phyloP scores from a whole-genome alignment of 2,329 filamentous ascomycete species.

The Bipolaris oryzae region DNA sequence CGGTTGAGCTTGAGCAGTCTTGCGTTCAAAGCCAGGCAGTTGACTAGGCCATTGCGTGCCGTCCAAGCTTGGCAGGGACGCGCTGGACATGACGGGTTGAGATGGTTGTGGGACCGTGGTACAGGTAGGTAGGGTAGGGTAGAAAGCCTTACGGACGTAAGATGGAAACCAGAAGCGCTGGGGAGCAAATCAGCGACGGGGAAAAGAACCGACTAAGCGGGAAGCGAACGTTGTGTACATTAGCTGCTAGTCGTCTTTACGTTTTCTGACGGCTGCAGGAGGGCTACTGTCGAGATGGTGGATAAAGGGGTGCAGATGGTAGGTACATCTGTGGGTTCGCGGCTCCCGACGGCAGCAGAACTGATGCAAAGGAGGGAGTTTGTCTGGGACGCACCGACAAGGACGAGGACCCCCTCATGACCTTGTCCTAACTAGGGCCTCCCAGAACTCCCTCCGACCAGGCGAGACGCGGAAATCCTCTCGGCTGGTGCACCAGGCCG shows the following conservation, averaged over 20 bases:
- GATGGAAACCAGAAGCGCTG: neutral
- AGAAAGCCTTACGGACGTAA: constrained; percentile 11
- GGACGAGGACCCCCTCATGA: neutral
- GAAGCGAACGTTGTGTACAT: constrained; percentile 5
- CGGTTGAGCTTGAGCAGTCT: constrained; percentile 29
- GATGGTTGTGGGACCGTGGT: neutral
- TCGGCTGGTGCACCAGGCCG: neutral
- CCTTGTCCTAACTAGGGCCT: neutral
- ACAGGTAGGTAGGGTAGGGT: neutral
- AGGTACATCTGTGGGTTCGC: neutral
- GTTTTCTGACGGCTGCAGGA: neutral
- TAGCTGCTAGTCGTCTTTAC: neutral
- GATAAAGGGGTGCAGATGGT: neutral
- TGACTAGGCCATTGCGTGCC: neutral
- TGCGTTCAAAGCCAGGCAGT: constrained; percentile 20
- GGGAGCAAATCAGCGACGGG: constrained; percentile 7
- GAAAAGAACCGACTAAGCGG: neutral
- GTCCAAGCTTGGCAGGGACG: constrained; percentile 6
- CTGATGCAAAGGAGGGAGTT: neutral
- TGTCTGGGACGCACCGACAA: neutral
- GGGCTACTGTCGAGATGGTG: neutral
- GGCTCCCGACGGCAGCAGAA: neutral
- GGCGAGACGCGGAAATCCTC: too few species aligned
- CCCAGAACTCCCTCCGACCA: neutral
- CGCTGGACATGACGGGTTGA: constrained; percentile 13